These are phyloP conservation scores for Papiliotrema fonsecae DNA, from an alignment of 1,284 basidiomycete species.

Conservation along the genomic window DNA sequence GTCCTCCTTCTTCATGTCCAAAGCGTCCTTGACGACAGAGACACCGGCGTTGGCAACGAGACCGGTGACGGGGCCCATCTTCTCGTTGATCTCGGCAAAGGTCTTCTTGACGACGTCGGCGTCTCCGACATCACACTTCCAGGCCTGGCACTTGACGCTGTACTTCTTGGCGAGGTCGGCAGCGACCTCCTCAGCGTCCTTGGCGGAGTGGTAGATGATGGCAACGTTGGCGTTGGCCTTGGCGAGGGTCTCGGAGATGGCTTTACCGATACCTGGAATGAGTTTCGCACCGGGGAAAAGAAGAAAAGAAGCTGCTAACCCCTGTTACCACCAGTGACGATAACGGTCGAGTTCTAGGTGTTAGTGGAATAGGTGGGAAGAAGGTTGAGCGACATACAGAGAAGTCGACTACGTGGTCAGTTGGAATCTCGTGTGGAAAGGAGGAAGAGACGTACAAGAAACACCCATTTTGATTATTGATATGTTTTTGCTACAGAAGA, in stretches of 20 bases:
- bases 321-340: constrained; percentile 49
- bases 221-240: constrained; percentile 50
- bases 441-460: neutral
- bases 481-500: constrained; percentile 1
- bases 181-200: constrained; percentile 49
- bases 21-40: constrained; percentile 53
- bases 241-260: constrained; percentile 51
- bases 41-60: constrained; percentile 53
- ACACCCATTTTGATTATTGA: neutral
- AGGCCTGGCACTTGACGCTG: constrained; percentile 48
- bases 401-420: constrained; percentile 10
- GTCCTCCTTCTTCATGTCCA: constrained; percentile 52
- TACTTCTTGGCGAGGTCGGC: constrained; percentile 45
- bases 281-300: too few relatives aligned
- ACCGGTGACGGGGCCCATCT: constrained; percentile 47
- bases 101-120: constrained; percentile 41
- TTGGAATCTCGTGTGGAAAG: neutral
- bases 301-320: too few relatives aligned
- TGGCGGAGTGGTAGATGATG: constrained; percentile 51
- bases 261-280: constrained; percentile 53
- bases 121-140: constrained; percentile 50
- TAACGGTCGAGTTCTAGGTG: constrained; percentile 5
- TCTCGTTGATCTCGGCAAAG: constrained; percentile 48
- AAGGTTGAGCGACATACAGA: neutral
- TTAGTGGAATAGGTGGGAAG: neutral